phyloP scores from a whole-genome alignment of 257 asterid species.

The Jasminum sambac region DNA sequence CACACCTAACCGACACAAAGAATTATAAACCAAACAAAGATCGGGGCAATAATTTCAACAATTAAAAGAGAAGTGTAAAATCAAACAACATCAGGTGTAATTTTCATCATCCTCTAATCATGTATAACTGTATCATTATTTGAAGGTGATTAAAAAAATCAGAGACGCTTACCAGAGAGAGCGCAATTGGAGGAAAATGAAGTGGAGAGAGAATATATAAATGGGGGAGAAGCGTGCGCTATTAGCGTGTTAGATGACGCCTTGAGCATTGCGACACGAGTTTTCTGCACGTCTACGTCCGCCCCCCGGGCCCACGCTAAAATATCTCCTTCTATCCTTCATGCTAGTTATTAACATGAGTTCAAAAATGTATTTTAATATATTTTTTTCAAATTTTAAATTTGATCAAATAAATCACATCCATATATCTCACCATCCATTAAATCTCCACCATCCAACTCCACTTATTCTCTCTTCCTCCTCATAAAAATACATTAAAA shows the following conservation, averaged over 20 bases:
- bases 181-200: slow-evolving; percentile 20
- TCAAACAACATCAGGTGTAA: background rate
- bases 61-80: no score
- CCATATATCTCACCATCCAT: no score
- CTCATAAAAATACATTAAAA: no score
- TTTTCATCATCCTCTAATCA: background rate
- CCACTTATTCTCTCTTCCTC: no score
- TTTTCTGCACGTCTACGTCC: slow-evolving; percentile 46
- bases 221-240: slow-evolving; percentile 49
- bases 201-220: slow-evolving; percentile 1
- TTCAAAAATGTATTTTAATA: no score
- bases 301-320: slow-evolving; percentile 21
- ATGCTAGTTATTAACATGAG: no score
- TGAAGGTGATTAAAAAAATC: background rate
- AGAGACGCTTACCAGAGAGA: slow-evolving; percentile 6
- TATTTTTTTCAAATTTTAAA: no score
- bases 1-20: background rate
- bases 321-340: slow-evolving; percentile 33
- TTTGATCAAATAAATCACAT: no score
- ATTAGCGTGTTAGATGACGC: slow-evolving; percentile 66
- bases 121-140: background rate
- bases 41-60: no score
- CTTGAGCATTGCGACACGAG: slow-evolving; percentile 53
- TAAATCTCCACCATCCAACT: no score
- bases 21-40: background rate